These are phyloP conservation scores for Purshia tridentata DNA, from an alignment of 306 rosid genomes.

Conservation along the genomic window DNA sequence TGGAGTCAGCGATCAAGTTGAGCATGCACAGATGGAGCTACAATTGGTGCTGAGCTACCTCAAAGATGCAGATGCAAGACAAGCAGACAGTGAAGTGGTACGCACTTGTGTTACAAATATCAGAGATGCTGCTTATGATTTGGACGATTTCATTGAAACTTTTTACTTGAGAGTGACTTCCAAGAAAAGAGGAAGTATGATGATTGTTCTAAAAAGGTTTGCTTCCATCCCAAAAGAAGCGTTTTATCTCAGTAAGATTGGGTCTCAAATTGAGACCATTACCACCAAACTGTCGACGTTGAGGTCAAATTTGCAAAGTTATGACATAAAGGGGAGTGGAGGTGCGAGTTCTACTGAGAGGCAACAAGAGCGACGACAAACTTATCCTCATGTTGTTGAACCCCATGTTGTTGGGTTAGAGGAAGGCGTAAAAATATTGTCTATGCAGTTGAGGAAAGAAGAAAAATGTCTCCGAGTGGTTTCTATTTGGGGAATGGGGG, in stretches of 20 bases:
- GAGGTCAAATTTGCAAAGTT: constrained; percentile 34
- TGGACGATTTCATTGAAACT: too few species aligned
- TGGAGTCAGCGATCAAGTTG: neutral
- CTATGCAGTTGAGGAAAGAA: neutral
- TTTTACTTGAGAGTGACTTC: too few species aligned
- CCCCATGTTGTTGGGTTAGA: constrained; percentile 2
- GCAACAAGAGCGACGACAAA: constrained; percentile 25
- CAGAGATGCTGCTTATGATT: too few species aligned
- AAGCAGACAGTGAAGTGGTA: too few species aligned
- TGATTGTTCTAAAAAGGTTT: too few species aligned
- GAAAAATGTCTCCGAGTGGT: neutral
- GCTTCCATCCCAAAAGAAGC: too few species aligned
- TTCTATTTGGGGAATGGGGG: constrained; percentile 19
- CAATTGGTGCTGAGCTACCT: neutral
- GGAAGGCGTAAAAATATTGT: neutral
- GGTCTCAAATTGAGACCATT: constrained; percentile 29
- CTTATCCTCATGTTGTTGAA: constrained; percentile 1
- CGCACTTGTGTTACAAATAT: too few species aligned
- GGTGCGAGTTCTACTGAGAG: constrained; percentile 1
- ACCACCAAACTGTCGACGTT: constrained; percentile 33
- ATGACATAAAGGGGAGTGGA: constrained; percentile 22
- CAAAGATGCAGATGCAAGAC: too few species aligned
- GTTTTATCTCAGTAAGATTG: constrained; percentile 29
- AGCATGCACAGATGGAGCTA: neutral
- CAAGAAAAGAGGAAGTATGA: too few species aligned